phyloP scores from a whole-genome alignment of 306 rosid species.

The Quercus suber region DNA sequence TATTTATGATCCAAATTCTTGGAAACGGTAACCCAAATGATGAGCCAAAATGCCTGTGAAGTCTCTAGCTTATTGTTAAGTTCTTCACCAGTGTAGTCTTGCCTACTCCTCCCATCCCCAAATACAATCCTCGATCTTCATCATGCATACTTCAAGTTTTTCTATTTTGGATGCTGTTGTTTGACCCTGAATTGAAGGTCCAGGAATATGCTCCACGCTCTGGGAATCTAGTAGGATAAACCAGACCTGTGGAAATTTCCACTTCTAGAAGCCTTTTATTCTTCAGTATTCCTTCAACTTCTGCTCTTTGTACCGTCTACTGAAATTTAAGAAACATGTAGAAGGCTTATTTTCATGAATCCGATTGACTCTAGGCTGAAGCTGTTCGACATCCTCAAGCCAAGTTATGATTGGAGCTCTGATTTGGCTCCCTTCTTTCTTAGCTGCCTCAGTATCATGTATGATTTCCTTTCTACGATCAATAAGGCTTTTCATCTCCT shows the following conservation, averaged over 20 bases:
- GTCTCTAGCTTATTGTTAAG: slow-evolving; percentile 15
- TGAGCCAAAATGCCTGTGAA: slow-evolving; percentile 6
- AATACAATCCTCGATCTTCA: slow-evolving; percentile 6
- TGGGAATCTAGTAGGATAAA: neutral
- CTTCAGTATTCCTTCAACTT: no score
- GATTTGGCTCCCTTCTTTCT: neutral
- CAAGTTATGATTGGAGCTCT: neutral
- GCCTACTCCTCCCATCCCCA: slow-evolving; percentile 25
- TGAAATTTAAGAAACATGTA: no score
- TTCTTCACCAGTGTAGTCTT: slow-evolving; percentile 20
- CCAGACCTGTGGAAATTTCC: no score
- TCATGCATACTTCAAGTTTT: neutral
- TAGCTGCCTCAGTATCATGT: neutral
- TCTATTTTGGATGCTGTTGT: neutral
- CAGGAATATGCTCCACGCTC: neutral
- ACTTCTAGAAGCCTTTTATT: no score
- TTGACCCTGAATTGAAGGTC: slow-evolving; percentile 13
- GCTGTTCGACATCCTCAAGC: no score
- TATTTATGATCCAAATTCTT: slow-evolving; percentile 15
- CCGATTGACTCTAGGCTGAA: no score
- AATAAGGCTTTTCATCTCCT: neutral
- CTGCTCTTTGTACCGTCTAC: no score
- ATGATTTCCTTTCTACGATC: neutral
- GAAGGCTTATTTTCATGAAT: neutral
- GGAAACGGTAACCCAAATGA: slow-evolving; percentile 23